These are phyloP conservation scores for Nakazawaea peltata DNA, from an alignment of 805 yeast species.

Conservation along the genomic window DNA sequence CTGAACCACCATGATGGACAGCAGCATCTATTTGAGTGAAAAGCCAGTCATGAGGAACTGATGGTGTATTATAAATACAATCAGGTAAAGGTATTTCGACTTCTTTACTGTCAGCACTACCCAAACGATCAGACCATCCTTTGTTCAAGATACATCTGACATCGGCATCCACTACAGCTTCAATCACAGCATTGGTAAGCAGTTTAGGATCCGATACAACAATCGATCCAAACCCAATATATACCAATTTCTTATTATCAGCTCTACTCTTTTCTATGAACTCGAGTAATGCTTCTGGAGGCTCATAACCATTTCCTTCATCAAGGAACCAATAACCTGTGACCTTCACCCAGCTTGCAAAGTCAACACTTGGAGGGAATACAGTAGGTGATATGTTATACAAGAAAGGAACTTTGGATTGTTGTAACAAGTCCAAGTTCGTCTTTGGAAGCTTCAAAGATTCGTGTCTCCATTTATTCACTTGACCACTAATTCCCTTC, in stretches of 20 bases:
- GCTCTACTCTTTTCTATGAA: conserved; percentile 58
- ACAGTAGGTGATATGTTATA: conserved; percentile 85
- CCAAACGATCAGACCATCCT: conserved; percentile 86
- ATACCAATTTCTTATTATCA: conserved; percentile 65
- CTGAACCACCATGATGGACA: conserved; percentile 96
- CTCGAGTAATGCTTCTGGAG: conserved; percentile 46
- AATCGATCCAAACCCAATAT: conserved; percentile 94
- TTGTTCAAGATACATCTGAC: conserved; percentile 84
- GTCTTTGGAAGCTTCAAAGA: conserved; percentile 61
- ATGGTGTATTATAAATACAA: conserved; percentile 60
- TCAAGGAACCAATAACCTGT: conserved; percentile 95
- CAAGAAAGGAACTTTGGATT: conserved; percentile 75
- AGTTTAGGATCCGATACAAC: conserved; percentile 79
- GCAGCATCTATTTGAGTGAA: conserved; percentile 87
- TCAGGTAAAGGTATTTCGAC: conserved; percentile 49
- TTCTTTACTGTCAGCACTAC: conserved; percentile 24
- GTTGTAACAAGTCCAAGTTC: conserved; percentile 61
- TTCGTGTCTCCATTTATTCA: conserved; percentile 80
- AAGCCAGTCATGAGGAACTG: conserved; percentile 90
- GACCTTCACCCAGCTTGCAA: conserved; percentile 90
- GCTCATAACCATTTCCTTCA: conserved; percentile 48
- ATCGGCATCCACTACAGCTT: conserved; percentile 72
- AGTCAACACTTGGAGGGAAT: conserved; percentile 89
- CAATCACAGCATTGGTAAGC: conserved; percentile 68
- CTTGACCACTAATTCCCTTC: conserved; percentile 84